Percentiles rank a stretch among this genome's conserved stretches.
Conservation (phyloP, 1,284 basidiomycete genomes). For the Cutaneotrichosporon cutaneum region DNA sequence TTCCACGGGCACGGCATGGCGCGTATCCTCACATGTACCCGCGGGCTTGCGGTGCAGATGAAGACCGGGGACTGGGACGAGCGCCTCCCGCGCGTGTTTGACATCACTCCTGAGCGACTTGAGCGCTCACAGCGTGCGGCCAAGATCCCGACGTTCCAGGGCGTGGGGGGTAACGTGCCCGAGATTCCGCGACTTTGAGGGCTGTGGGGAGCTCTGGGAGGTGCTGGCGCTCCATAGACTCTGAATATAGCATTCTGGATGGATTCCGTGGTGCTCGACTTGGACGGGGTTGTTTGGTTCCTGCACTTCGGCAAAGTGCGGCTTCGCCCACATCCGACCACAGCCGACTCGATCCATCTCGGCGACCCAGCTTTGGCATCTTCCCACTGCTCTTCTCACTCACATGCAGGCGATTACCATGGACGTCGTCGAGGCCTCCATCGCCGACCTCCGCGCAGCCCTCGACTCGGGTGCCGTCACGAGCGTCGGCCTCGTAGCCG, state of each 20-base stretch:
- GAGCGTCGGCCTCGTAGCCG: slow-evolving; percentile 13
- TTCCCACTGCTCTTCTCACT: neutral
- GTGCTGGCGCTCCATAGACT: too few relatives aligned
- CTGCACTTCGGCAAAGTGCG: too few relatives aligned
- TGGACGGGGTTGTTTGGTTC: neutral
- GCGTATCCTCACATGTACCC: slow-evolving; percentile 27
- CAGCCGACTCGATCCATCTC: neutral
- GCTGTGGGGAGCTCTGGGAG: too few relatives aligned
- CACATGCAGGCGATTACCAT: neutral
- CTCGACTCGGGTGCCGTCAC: slow-evolving; percentile 10
- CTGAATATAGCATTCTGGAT: too few relatives aligned
- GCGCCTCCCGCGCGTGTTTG: slow-evolving; percentile 3
- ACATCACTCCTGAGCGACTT: neutral
- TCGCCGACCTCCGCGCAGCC: slow-evolving; percentile 11
- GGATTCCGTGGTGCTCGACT: too few relatives aligned
- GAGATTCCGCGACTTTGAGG: neutral
- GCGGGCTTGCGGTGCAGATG: slow-evolving; percentile 24
- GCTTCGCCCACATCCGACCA: neutral
- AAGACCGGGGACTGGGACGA: slow-evolving; percentile 26
- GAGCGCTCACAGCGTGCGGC: neutral
- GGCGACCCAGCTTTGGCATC: neutral
- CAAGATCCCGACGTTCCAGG: neutral
- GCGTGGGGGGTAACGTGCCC: neutral
- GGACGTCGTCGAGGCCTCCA: slow-evolving; percentile 18
- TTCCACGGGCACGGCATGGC: slow-evolving; percentile 27